Base-by-base conservation (phyloP, 2,329 filamentous ascomycete species). In the Pseudogymnoascus sp. region DNA sequence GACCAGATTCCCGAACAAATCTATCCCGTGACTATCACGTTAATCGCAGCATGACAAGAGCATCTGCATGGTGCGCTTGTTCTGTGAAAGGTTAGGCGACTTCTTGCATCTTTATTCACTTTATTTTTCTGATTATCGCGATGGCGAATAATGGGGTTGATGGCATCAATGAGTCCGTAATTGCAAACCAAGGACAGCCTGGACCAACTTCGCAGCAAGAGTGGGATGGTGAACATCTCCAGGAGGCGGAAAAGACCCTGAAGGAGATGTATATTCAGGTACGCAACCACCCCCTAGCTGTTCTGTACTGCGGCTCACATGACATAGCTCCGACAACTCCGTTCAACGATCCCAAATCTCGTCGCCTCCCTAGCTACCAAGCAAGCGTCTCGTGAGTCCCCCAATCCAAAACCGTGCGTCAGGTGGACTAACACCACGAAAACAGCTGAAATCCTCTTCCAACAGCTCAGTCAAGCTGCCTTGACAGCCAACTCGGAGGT, bases 401-500 rank as follows among this genome's bases (percentile, higher is more conserved):
- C 7, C 44, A 23, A 62, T 14, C 25, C n/a, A 18, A 25, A 7
- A 5, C 46, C 61, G 25, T 53, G 8, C 11, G 31, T 34, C 34
- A 44, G 12, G 1, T 23, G 18, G 8, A 12, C 14, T 56, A 63
- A n/a, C 36, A 23, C 38, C 12, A 14, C 6, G 25, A 18, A 53
- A 56, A 31, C n/a, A 87, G 85, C 83, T 36, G 79, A 84, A 63
- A 74, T 70, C 1, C 64, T 83, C 60, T 82, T 81, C 68, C 69
- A 73, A 11, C 74, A 77, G 21, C 82, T 84, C 66, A 77, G 78
- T 53, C 76, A 78, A 64, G 77, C 83, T 0, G 75, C 84, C 5
- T 73, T 72, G 10, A 74, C 76, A 10, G 81, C 82, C 0, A 78
- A 78, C 42, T 73, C 75, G 60, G 82, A 86, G 69, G 76, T 88